Evolutionary conservation across 2,329 filamentous ascomycete genomes (phyloP).

Genomic region (Arthroderma sp.): DNA sequence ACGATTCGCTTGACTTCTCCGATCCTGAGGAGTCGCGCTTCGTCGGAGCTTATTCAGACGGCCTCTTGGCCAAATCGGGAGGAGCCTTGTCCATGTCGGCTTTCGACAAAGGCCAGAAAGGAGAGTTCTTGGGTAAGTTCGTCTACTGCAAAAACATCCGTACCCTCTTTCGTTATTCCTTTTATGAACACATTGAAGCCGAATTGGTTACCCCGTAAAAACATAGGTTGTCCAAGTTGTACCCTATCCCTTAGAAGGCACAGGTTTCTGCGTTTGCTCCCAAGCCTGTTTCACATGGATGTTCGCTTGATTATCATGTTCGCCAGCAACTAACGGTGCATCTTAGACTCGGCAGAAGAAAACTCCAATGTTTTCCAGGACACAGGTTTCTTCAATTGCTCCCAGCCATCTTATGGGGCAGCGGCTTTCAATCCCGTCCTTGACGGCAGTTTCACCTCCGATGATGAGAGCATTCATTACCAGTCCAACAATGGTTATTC

Average conservation of each 20-base stretch:
- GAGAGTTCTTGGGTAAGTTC: constrained; percentile 69
- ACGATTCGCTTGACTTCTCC: constrained; percentile 34
- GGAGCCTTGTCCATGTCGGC: constrained; percentile 65
- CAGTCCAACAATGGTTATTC: constrained; percentile 25
- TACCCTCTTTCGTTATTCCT: neutral
- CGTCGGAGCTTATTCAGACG: constrained; percentile 34
- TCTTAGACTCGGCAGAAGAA: constrained; percentile 1
- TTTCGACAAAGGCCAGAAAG: constrained; percentile 62
- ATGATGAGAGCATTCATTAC: constrained; percentile 29
- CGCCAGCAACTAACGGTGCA: neutral
- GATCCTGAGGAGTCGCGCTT: constrained; percentile 34
- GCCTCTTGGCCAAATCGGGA: constrained; percentile 44
- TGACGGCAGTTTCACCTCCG: constrained; percentile 28
- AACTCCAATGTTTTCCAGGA: constrained; percentile 21
- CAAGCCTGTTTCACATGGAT: no score
- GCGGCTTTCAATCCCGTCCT: constrained; percentile 28
- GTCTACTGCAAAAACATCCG: neutral
- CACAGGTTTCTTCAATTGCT: constrained; percentile 25
- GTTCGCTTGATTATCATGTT: no score
- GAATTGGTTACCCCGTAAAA: no score
- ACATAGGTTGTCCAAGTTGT: no score
- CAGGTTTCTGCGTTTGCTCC: no score
- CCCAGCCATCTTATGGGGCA: constrained; percentile 26
- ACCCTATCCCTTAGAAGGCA: no score
- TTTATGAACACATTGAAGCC: no score